A percentile compares a stretch with the other conserved stretches of the same genome.
Evolutionary conservation across 176 grass and related monocot genomes (phyloP).

Genomic region (Carex myosuroides): DNA sequence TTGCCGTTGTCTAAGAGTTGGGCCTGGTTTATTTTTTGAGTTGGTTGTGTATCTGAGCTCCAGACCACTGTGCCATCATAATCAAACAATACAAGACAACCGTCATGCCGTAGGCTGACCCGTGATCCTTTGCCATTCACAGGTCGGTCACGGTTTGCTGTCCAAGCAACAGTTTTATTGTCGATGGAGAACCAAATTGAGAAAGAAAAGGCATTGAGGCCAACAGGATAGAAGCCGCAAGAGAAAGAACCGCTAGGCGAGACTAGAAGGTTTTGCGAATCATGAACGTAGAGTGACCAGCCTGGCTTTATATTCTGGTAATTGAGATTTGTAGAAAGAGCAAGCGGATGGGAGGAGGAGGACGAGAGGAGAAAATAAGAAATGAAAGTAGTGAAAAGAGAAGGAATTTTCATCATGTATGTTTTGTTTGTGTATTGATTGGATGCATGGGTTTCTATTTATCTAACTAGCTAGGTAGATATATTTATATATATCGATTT

Average conservation of each 20-base stretch:
- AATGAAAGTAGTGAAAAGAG: neutral
- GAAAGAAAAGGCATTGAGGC: conserved; percentile 48
- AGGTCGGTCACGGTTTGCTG: conserved; percentile 41
- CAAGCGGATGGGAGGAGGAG: neutral
- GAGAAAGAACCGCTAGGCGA: conserved; percentile 37
- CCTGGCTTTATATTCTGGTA: neutral
- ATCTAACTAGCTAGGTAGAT: neutral
- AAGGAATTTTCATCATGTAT: neutral
- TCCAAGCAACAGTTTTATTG: conserved; percentile 38
- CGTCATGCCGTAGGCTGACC: conserved; percentile 16
- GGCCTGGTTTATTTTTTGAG: neutral
- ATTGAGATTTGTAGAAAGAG: neutral
- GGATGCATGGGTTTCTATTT: neutral
- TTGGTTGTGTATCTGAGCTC: conserved; percentile 24
- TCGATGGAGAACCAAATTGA: conserved; percentile 41
- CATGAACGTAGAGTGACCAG: conserved; percentile 16
- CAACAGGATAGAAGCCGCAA: conserved; percentile 57
- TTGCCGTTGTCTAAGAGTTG: conserved; percentile 30
- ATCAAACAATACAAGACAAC: conserved; percentile 20
- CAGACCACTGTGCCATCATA: conserved; percentile 25
- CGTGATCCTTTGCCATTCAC: conserved; percentile 47
- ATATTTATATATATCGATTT: neutral
- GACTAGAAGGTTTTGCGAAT: conserved; percentile 18
- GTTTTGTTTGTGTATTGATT: neutral
- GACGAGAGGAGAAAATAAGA: neutral